phyloP scores from a whole-genome alignment of 208 protist genomes.

The Acanthamoeba healyi region DNA sequence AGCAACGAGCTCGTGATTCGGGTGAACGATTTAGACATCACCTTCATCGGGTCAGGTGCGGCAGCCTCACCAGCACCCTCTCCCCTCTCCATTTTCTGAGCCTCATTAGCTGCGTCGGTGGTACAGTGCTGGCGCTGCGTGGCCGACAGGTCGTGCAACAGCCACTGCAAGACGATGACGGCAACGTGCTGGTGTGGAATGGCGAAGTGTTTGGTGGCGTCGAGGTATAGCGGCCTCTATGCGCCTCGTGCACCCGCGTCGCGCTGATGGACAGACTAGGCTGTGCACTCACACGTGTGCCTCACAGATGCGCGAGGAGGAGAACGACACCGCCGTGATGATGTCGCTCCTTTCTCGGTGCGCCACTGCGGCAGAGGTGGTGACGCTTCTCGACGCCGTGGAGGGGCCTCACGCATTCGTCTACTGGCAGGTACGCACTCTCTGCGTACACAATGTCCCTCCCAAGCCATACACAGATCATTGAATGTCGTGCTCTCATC shows the following conservation, averaged over 20 bases:
- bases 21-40: neutral
- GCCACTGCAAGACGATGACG: conserved; percentile 34
- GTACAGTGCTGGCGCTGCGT: conserved; percentile 43
- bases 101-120: neutral
- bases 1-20: neutral
- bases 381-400: conserved; percentile 9
- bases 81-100: neutral
- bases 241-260: neutral
- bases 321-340: conserved; percentile 63
- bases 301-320: neutral
- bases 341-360: neutral
- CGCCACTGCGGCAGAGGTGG: neutral
- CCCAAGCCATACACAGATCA: neutral
- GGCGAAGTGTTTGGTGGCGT: conserved; percentile 74
- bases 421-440: conserved; percentile 55
- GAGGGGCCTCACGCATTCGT: conserved; percentile 48
- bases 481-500: neutral
- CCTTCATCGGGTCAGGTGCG: conserved; percentile 12
- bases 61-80: neutral
- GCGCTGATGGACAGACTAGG: too few species aligned
- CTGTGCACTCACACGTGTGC: neutral
- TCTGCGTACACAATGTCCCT: too few species aligned
- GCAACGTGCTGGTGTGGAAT: conserved; percentile 70
- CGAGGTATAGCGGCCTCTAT: conserved; percentile 45
- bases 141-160: neutral